Base-by-base conservation (phyloP, 2,329 filamentous ascomycete genomes). In the Fusarium acutatum region DNA sequence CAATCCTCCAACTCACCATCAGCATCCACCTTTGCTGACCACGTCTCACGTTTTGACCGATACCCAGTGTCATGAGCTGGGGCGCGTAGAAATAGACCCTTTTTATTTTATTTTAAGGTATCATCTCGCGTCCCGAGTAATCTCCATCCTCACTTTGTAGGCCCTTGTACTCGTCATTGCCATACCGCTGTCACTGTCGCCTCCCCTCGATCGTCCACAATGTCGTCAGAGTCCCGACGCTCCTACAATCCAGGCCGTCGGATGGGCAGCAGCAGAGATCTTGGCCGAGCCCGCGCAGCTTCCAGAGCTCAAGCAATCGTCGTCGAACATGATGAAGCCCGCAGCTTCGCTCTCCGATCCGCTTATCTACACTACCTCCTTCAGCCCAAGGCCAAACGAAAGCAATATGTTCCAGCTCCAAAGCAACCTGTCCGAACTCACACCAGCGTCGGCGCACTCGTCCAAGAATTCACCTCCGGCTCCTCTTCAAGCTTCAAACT, bases 301-400 rank as follows among this genome's bases (percentile, higher is more conserved):
- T 90, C 89, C 53, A 84, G 82, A 71, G 82, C 84, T 52, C 84
- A 86, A 69, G 81, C 84, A 54, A 80, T 84, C 58, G 82, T 85
- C 60, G 86, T 91, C 73, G 88, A 86, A 76, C 87, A 90, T 81
- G 93, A 97, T 77, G 94, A 98, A 83, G 95, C 94, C 80, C 97
- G 97, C 84, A 93, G 91, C 72, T 97, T 94, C 84, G 95, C 95
- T 77, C 90, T 99, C 61, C 93, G 96, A 71, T 92, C 94, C 75
- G 96, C 96, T 76, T 98, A 94, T 83, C 92, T 99, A 66, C 89
- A 96, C 82, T 97, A 99, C 83, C 91, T 98, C 49, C 89, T 99
- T 59, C 95, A 97, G 81, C 96, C 96, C 72, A 93, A 95, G 79
- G 89, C 94, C 79, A 96, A 96, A 83, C 91, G 94, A 80, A 93